phyloP scores from a whole-genome alignment of 163 green algal genomes.

The Scenedesmus sp. region DNA sequence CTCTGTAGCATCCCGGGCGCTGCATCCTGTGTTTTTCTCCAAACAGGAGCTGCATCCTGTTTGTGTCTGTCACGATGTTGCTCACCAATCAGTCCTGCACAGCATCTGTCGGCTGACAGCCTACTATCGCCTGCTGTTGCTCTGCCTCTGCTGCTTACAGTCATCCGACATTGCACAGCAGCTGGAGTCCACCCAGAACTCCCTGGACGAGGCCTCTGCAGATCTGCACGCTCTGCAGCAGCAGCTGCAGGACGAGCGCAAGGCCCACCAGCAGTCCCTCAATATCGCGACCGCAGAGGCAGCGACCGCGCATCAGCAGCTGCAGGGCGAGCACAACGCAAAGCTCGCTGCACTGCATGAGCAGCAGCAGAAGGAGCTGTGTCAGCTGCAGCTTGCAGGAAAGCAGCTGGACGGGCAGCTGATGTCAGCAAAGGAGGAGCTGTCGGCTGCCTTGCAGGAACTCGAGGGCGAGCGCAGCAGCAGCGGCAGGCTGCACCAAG shows the following conservation, averaged over 20 bases:
- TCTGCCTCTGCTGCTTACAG: background rate
- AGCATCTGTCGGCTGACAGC: too few relatives aligned
- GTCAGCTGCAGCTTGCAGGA: background rate
- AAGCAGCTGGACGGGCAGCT: constrained; percentile 12
- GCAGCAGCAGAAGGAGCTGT: constrained; percentile 20
- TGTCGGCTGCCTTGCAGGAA: constrained; percentile 25
- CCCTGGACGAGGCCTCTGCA: background rate
- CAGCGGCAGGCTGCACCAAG: constrained; percentile 11
- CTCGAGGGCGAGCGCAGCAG: constrained; percentile 13
- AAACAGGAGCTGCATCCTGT: too few relatives aligned
- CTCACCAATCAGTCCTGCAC: too few relatives aligned
- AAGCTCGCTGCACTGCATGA: constrained; percentile 3
- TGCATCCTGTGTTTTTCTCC: too few relatives aligned
- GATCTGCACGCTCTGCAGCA: constrained; percentile 29
- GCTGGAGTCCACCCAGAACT: constrained; percentile 28
- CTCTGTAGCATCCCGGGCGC: too few relatives aligned
- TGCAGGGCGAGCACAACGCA: constrained; percentile 26
- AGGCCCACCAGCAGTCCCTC: constrained; percentile 5
- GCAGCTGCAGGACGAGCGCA: constrained; percentile 41
- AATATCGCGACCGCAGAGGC: background rate
- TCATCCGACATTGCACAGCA: constrained; percentile 19
- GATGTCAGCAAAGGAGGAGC: background rate
- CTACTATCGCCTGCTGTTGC: background rate
- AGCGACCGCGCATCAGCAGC: background rate
- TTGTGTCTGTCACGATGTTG: too few relatives aligned